Conservation (phyloP, 192 early-diverging fungal species). For the Thoreauomyces humboldtii region DNA sequence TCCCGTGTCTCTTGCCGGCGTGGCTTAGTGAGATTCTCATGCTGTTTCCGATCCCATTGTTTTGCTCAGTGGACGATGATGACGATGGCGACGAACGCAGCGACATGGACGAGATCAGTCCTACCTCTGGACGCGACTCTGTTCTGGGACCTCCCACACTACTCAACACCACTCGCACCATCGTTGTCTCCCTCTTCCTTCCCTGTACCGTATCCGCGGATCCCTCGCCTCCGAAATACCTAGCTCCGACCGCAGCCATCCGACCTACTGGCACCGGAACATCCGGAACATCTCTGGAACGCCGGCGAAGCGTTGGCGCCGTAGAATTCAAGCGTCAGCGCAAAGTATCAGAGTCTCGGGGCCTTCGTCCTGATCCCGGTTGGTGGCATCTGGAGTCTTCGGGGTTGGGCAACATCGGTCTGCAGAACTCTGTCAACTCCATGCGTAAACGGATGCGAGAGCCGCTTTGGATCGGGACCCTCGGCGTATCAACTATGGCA, state of each 20-base stretch:
- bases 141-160: neutral
- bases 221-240: neutral
- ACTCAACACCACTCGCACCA: slow-evolving; percentile 12
- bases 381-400: slow-evolving; percentile 61
- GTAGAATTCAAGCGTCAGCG: slow-evolving; percentile 24
- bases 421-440: slow-evolving; percentile 86
- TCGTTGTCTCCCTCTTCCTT: slow-evolving; percentile 36
- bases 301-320: slow-evolving; percentile 25
- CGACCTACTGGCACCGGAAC: neutral
- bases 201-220: slow-evolving; percentile 28
- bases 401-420: slow-evolving; percentile 87
- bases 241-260: neutral
- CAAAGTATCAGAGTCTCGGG: slow-evolving; percentile 12
- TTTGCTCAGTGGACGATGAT: slow-evolving; percentile 24
- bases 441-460: slow-evolving; percentile 16
- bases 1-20: neutral
- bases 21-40: neutral
- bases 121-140: neutral
- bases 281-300: slow-evolving; percentile 2
- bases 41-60: neutral
- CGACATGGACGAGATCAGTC: slow-evolving; percentile 17
- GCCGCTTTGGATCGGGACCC: slow-evolving; percentile 50
- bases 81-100: slow-evolving; percentile 19
- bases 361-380: slow-evolving; percentile 8
- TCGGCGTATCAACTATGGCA: slow-evolving; percentile 72